Evolutionary conservation across 2,329 filamentous ascomycete genomes (phyloP), one percentile per base, ranked within the genome.

Genomic region (Ophiostoma tasmaniense): DNA sequence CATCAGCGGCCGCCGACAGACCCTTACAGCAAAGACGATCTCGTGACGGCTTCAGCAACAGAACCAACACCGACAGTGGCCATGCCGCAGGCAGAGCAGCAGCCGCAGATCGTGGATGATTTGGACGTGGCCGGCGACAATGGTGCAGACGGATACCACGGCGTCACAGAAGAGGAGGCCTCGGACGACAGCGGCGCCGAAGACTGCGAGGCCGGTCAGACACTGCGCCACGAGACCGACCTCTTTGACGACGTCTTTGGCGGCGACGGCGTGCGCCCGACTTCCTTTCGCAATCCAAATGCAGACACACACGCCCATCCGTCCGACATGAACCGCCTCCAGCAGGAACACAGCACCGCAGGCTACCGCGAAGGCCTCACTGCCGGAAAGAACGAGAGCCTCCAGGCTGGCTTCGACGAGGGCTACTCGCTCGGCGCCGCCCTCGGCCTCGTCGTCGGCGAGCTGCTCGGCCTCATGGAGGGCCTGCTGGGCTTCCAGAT

Each of bases 291-390:
- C 5, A 33, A 33, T 33, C 33, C 5, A 8, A 67, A 33, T 39
- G 59, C 50, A 2, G 7, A 35, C 61, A 42, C 68, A 5, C 50
- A 62, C 52, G 68, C 73, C 67, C 81, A 86, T 68, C 81, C 80
- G 39, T 85, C 81, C 75, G 93, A 96, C 74, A 85, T 95, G 66
- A 87, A 85, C 25, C 88, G 90, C 30, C 84, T 97, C 20, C 88
- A 90, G 74, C 84, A 87, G 59, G 88, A 90, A 68, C 92, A 97
- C 77, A 85, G 87, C 67, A 97, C 91, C 8, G 89, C 91, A 52
- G 95, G 95, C 25, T 98, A 98, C 79, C 89, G 94, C 70, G 93
- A 97, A 75, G 95, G 94, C 62, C 85, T 98, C 67, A 85, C 89
- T 0, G 81, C 81, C 2, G 90, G 90, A 39, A 98, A 98, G 77